A percentile compares a stretch with the other conserved stretches of the same genome.
Conservation (phyloP, 2,329 filamentous ascomycete genomes). For the Clonostachys chloroleuca region DNA sequence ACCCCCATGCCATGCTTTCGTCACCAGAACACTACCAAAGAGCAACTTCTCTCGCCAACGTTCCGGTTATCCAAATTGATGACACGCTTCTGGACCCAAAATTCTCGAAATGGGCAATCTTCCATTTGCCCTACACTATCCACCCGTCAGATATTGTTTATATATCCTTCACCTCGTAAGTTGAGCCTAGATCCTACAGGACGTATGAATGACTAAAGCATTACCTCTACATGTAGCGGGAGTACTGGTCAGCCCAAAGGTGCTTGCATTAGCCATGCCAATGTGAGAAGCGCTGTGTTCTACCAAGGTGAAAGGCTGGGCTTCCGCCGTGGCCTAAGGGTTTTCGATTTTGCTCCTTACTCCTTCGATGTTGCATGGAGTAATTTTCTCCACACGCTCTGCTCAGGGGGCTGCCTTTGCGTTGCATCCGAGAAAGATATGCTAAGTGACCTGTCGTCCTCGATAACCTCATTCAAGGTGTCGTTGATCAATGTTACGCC, state of each 20-base stretch:
- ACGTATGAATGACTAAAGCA: no score
- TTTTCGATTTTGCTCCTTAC: slow-evolving; percentile 11
- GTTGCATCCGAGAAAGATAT: slow-evolving; percentile 47
- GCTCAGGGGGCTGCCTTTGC: slow-evolving; percentile 39
- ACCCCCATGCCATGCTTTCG: neutral
- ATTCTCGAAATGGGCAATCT: no score
- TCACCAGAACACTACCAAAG: neutral
- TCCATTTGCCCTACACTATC: no score
- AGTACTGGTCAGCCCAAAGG: slow-evolving; percentile 15
- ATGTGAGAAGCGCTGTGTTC: slow-evolving; percentile 2
- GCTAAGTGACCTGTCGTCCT: slow-evolving; percentile 36
- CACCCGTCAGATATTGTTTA: slow-evolving; percentile 1
- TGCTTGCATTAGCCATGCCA: slow-evolving; percentile 8
- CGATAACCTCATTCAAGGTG: slow-evolving; percentile 33
- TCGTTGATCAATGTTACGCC: slow-evolving; percentile 27
- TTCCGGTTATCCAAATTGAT: no score
- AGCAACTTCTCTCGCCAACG: no score
- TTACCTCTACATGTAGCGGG: neutral
- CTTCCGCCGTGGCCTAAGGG: slow-evolving; percentile 5
- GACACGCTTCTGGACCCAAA: no score
- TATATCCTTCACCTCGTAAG: slow-evolving; percentile 10
- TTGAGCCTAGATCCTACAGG: no score
- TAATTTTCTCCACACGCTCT: slow-evolving; percentile 6
- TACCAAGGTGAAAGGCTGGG: slow-evolving; percentile 1
- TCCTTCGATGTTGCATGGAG: slow-evolving; percentile 10